Conservation (phyloP, 345 rosid species). For the Rhodamnia argentea region DNA sequence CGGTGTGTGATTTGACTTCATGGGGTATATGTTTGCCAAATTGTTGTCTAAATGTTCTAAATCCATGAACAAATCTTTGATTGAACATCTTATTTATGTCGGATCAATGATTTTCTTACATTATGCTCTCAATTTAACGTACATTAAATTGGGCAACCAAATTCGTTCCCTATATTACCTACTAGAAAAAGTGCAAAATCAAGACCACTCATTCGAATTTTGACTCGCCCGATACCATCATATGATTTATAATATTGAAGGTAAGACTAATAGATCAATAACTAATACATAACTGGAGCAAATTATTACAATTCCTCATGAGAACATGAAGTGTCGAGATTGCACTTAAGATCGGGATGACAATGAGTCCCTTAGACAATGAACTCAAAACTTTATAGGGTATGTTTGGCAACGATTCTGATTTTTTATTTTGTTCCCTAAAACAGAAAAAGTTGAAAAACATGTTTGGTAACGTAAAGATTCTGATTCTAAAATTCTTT, state of each 20-base stretch:
- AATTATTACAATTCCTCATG: neutral
- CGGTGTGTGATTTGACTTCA: neutral
- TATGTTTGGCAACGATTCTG: fast-evolving
- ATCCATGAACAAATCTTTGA: neutral
- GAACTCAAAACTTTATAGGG: neutral
- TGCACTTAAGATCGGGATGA: neutral
- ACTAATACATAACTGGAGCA: neutral
- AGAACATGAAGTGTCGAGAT: neutral
- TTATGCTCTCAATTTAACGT: neutral
- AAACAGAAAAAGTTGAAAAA: too few relatives aligned
- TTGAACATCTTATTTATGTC: neutral
- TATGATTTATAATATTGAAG: neutral
- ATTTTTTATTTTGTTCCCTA: neutral
- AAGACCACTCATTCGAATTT: neutral
- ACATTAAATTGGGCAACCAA: neutral
- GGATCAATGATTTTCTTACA: neutral
- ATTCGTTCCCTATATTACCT: neutral
- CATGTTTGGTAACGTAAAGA: too few relatives aligned
- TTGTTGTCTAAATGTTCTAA: neutral
- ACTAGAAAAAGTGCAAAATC: neutral
- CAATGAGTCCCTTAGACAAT: neutral
- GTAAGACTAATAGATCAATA: neutral
- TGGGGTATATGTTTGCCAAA: neutral
- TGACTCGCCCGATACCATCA: neutral
- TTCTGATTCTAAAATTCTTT: too few relatives aligned